phyloP scores from a whole-genome alignment of 805 yeast genomes.

The Wickerhamiella dianesei region DNA sequence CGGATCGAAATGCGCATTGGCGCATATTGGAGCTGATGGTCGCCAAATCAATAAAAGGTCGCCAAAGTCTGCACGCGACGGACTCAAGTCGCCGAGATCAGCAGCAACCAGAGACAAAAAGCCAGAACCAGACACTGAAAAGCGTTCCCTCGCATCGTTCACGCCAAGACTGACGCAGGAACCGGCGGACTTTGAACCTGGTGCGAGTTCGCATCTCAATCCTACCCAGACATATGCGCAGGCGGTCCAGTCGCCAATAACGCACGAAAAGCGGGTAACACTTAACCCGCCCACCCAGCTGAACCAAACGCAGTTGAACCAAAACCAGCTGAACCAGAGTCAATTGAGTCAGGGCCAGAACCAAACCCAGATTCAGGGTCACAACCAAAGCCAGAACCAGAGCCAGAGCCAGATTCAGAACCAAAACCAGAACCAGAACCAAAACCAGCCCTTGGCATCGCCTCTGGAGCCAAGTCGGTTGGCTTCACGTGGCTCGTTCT shows the following conservation, averaged over 20 bases:
- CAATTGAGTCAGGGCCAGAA: too few species aligned
- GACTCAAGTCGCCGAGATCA: neutral
- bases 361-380: too few species aligned
- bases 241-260: neutral
- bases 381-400: too few species aligned
- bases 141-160: neutral
- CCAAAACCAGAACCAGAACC: too few species aligned
- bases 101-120: neutral
- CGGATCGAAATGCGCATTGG: slow-evolving; percentile 87
- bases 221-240: neutral
- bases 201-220: neutral
- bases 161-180: neutral
- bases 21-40: slow-evolving; percentile 82
- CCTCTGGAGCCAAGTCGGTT: neutral
- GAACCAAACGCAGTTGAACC: neutral
- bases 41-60: slow-evolving; percentile 44
- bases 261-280: neutral
- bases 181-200: neutral
- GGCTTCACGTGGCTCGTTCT: neutral
- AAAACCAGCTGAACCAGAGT: too few species aligned
- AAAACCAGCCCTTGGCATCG: neutral
- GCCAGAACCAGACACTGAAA: neutral
- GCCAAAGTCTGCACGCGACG: slow-evolving; percentile 2
- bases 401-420: too few species aligned
- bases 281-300: too few species aligned